These are phyloP conservation scores for Avena sativa DNA, from an alignment of 176 grass and related monocot genomes.

Conservation along the genomic window DNA sequence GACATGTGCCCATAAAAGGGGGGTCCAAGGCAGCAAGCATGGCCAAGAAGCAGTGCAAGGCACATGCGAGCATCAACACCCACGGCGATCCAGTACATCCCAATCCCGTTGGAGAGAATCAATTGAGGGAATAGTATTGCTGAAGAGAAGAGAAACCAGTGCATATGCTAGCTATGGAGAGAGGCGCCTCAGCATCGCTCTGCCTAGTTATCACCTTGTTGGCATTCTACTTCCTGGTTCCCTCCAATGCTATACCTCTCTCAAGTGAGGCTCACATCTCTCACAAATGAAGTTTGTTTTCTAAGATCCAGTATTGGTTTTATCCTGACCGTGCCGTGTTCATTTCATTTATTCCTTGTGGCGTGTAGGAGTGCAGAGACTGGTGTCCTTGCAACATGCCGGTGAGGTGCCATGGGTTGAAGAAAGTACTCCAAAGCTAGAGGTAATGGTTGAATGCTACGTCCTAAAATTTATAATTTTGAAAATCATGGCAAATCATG, in stretches of 20 bases:
- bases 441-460: constrained; percentile 41
- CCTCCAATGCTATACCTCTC: constrained; percentile 57
- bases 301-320: too few relatives aligned
- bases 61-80: constrained; percentile 29
- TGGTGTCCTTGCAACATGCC: constrained; percentile 40
- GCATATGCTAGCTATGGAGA: constrained; percentile 42
- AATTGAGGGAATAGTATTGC: not conserved
- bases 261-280: constrained; percentile 57
- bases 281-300: not conserved
- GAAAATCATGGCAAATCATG: not conserved
- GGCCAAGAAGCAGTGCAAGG: constrained; percentile 20
- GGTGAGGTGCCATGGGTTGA: constrained; percentile 34
- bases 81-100: constrained; percentile 10
- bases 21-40: constrained; percentile 29
- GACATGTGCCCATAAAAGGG: constrained; percentile 44
- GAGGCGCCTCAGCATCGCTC: constrained; percentile 12
- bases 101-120: not conserved
- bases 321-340: not conserved
- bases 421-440: constrained; percentile 24
- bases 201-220: constrained; percentile 47
- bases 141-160: not conserved
- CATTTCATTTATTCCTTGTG: constrained; percentile 21
- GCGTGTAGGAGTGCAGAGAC: constrained; percentile 49
- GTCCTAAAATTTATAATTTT: not conserved
- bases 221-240: constrained; percentile 38